Evolutionary conservation across 2,329 filamentous ascomycete species (phyloP), one percentile per base, ranked within the genome.

Genomic region (Hyphodiscus sp.): DNA sequence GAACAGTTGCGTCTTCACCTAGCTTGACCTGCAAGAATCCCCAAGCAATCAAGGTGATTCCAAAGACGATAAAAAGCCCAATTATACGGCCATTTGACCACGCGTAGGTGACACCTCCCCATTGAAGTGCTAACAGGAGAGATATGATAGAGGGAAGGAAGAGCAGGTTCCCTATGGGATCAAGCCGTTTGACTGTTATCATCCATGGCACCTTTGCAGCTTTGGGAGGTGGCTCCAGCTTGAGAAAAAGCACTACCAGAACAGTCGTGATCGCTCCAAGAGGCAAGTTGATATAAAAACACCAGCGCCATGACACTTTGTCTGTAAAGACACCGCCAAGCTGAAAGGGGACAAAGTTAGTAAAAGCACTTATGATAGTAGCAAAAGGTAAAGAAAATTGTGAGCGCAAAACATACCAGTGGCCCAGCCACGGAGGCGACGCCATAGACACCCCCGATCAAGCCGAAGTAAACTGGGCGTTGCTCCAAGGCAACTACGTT

Each of bases 121-220:
- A 76, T 60, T 76, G 71, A 1, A 76, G 62, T 29, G 72, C 74
- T 2, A 76, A 65, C 41, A 75, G 65, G 54, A 72, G 67, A 59
- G 63, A 59, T 61, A 76, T 57, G 63, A 69, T 61, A 63, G 66
- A 61, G 61, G 68, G 66, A 69, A 77, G 70, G 45, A 79, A 55
- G 20, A 46, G 60, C 63, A 66, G 59, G 61, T 66, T 65, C 69
- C 77, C 72, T 45, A 76, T 62, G 41, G 76, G 54, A 53, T 79
- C 74, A 62, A 78, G 71, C 33, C 63, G 64, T n/a, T 53, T 54
- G 10, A 69, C 58, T 52, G 66, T 67, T 67, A 70, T 70, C 52
- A 71, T 55, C 20, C 20, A 46, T 20, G 47, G 69, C 11, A 75
- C 59, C 1, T 73, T 73, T 7, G 47, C 49, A 9, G 44, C 20